phyloP scores from a whole-genome alignment of 495 filamentous ascomycete species.

The Staphylotrichum longicolle region DNA sequence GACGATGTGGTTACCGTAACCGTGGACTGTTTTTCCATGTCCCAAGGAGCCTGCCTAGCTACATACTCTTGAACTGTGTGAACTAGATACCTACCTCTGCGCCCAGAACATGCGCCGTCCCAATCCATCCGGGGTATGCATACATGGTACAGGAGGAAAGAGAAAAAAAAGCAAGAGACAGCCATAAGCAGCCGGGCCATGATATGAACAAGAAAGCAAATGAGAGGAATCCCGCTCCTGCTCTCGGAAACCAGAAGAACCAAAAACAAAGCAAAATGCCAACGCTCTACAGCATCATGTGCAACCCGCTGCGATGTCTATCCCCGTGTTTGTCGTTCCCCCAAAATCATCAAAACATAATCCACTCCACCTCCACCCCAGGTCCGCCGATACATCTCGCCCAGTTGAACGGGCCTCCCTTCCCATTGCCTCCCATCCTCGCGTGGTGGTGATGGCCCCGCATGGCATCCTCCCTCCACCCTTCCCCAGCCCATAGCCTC shows the following conservation, averaged over 20 bases:
- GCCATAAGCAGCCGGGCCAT: slow-evolving; percentile 6
- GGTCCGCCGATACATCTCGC: slow-evolving; percentile 68
- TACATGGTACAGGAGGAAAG: slow-evolving; percentile 8
- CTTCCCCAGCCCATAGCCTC: slow-evolving; percentile 66
- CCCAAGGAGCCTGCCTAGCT: slow-evolving; percentile 7
- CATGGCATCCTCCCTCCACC: slow-evolving; percentile 41
- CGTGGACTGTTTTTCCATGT: background rate
- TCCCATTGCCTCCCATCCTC: slow-evolving; percentile 13
- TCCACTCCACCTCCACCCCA: slow-evolving; percentile 75
- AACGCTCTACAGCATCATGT: background rate
- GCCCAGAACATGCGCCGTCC: slow-evolving; percentile 10
- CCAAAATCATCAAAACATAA: slow-evolving; percentile 61
- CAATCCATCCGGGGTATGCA: slow-evolving; percentile 14
- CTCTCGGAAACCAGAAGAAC: slow-evolving; percentile 1
- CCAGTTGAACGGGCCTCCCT: slow-evolving; percentile 66
- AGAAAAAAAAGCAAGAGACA: background rate
- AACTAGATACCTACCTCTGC: background rate
- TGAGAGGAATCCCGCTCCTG: slow-evolving; percentile 6
- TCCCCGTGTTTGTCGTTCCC: background rate
- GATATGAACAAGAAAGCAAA: background rate
- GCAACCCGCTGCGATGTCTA: background rate
- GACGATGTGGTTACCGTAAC: background rate
- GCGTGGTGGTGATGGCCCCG: slow-evolving; percentile 3
- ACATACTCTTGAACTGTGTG: background rate
- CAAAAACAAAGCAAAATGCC: background rate